These are phyloP conservation scores for Podila epicladia DNA, from an alignment of 192 early-diverging fungal species.

Conservation along the genomic window DNA sequence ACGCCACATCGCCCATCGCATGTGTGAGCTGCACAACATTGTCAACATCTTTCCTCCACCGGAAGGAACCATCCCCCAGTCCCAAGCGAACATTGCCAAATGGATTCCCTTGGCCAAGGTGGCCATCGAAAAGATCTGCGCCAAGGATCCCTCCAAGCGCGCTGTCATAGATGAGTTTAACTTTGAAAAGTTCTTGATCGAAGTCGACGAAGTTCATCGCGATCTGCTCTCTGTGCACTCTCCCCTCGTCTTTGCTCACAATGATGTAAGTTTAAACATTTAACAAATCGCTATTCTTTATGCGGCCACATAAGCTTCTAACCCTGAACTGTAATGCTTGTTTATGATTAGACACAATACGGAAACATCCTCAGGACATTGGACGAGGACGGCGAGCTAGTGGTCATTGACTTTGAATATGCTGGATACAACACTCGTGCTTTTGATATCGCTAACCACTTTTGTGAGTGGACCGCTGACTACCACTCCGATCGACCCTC, in stretches of 20 bases:
- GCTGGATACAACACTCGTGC: slow-evolving; percentile 82
- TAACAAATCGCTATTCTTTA: not conserved
- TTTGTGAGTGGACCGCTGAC: slow-evolving; percentile 87
- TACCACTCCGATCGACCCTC: slow-evolving; percentile 69
- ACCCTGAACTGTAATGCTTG: not conserved
- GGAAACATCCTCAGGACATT: slow-evolving; percentile 84
- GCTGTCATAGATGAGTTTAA: slow-evolving; percentile 52
- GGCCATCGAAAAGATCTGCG: slow-evolving; percentile 41
- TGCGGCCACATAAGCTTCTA: not conserved
- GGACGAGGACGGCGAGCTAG: slow-evolving; percentile 65
- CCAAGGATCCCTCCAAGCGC: slow-evolving; percentile 24
- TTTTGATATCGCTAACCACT: slow-evolving; percentile 86
- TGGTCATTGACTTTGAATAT: slow-evolving; percentile 87
- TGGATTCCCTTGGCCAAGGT: slow-evolving; percentile 64
- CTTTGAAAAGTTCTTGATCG: slow-evolving; percentile 55
- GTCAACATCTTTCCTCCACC: slow-evolving; percentile 69
- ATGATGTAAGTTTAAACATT: slow-evolving; percentile 67
- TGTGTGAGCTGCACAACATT: slow-evolving; percentile 79
- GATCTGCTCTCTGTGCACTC: slow-evolving; percentile 51
- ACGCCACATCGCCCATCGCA: slow-evolving; percentile 73
- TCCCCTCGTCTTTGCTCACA: slow-evolving; percentile 90
- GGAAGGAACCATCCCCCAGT: slow-evolving; percentile 58
- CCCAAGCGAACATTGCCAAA: slow-evolving; percentile 74
- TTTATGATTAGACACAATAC: slow-evolving; percentile 72
- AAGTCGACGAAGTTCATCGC: slow-evolving; percentile 59